Percentiles rank a stretch among this genome's conserved stretches.
These are phyloP conservation scores for Hypseocharis bilobata DNA, from an alignment of 441 rosid species.

Conservation along the genomic window DNA sequence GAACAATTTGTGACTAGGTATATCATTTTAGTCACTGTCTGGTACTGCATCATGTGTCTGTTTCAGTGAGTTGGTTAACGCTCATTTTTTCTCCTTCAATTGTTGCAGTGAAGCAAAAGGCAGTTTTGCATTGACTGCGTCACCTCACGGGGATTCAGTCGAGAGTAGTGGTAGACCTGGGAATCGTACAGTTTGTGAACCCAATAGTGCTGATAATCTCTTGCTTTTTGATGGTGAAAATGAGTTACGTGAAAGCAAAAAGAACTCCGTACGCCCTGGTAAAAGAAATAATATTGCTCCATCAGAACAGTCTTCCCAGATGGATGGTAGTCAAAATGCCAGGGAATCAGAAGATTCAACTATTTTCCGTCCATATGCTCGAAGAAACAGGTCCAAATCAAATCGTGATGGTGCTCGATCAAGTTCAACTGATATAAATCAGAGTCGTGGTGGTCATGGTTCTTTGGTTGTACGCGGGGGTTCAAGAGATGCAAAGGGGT, in stretches of 20 bases:
- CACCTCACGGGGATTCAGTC: slow-evolving; percentile 90
- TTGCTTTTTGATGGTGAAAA: slow-evolving; percentile 72
- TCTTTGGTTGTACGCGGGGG: slow-evolving; percentile 42
- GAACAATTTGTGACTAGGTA: slow-evolving; percentile 88
- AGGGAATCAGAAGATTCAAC: slow-evolving; percentile 96
- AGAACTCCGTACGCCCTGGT: slow-evolving; percentile 37
- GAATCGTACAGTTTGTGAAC: slow-evolving; percentile 60
- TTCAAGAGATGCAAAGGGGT: slow-evolving; percentile 50
- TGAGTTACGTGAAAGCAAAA: slow-evolving; percentile 53
- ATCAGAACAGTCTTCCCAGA: slow-evolving; percentile 59
- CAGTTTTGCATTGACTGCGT: slow-evolving; percentile 83
- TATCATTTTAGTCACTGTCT: slow-evolving; percentile 23
- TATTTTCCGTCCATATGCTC: slow-evolving; percentile 89
- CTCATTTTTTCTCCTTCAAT: slow-evolving; percentile 10
- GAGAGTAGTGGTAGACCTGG: slow-evolving; percentile 94
- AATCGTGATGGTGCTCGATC: slow-evolving; percentile 79
- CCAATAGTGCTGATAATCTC: slow-evolving; percentile 81
- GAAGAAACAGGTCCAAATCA: slow-evolving; percentile 82
- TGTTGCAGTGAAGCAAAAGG: slow-evolving; percentile 82
- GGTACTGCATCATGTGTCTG: slow-evolving; percentile 12
- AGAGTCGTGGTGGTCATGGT: slow-evolving; percentile 64
- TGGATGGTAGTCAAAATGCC: slow-evolving; percentile 50
- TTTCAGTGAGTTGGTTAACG: slow-evolving; percentile 23
- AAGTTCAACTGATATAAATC: slow-evolving; percentile 60
- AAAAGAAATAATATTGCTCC: slow-evolving; percentile 45